A percentile compares a stretch with the other conserved stretches of the same genome.
phyloP scores from a whole-genome alignment of 768 basidiomycete species.

The Harrya chromipes region DNA sequence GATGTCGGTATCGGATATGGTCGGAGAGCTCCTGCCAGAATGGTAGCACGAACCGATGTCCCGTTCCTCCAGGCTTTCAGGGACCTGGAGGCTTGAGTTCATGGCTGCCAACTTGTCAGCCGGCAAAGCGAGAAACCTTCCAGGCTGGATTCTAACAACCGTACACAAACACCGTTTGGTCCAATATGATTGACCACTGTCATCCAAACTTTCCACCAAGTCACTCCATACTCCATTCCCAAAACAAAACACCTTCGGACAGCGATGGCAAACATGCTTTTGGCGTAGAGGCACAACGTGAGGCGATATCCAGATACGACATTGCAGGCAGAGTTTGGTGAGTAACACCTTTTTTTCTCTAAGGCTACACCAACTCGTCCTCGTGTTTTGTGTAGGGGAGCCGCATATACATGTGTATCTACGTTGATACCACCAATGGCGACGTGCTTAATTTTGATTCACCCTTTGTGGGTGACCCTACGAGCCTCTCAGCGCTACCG shows the following conservation, averaged over 20 bases:
- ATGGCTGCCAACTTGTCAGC: slow-evolving; percentile 3
- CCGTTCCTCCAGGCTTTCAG: slow-evolving; percentile 24
- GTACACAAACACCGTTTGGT: slow-evolving; percentile 7
- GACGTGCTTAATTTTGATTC: too few relatives aligned
- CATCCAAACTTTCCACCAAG: too few relatives aligned
- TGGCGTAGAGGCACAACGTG: slow-evolving; percentile 41
- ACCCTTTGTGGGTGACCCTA: too few relatives aligned
- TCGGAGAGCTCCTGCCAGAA: slow-evolving; percentile 24
- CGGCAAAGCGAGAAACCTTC: not conserved
- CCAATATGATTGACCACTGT: too few relatives aligned
- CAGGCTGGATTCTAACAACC: slow-evolving; percentile 10
- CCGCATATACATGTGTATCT: too few relatives aligned
- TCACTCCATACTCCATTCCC: too few relatives aligned
- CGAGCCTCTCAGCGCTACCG: too few relatives aligned
- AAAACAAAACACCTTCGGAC: too few relatives aligned
- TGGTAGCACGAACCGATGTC: slow-evolving; percentile 27
- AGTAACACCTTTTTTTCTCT: too few relatives aligned
- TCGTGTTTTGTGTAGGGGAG: too few relatives aligned
- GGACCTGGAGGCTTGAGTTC: slow-evolving; percentile 9
- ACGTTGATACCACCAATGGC: too few relatives aligned
- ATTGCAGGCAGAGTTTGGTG: slow-evolving; percentile 45
- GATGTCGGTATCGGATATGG: slow-evolving; percentile 24
- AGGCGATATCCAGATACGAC: slow-evolving; percentile 67
- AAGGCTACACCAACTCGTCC: too few relatives aligned
- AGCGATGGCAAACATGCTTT: slow-evolving; percentile 17